A percentile compares a stretch with the other conserved stretches of the same genome.
phyloP scores from a whole-genome alignment of 73 alveolate genomes.

The Uronychia setigera region DNA sequence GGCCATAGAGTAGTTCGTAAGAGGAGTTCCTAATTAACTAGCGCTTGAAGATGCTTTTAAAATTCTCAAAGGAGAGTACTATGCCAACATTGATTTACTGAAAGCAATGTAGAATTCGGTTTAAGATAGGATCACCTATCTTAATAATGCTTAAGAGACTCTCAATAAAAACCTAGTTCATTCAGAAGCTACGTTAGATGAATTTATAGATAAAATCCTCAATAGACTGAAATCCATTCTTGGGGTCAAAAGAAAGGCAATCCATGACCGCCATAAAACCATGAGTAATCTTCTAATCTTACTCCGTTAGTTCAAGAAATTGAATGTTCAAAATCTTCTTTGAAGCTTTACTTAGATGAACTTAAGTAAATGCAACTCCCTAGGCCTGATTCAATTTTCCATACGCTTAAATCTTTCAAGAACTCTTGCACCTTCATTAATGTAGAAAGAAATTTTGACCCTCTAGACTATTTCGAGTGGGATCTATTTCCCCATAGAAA shows the following conservation, averaged over 20 bases:
- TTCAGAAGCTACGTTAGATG: slow-evolving; percentile 23
- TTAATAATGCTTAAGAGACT: neutral
- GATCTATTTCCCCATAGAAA: slow-evolving; percentile 40
- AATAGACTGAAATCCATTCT: slow-evolving; percentile 9
- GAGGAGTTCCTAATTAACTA: too few species aligned
- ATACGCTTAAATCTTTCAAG: slow-evolving; percentile 37
- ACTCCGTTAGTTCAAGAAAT: neutral
- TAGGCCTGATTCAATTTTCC: slow-evolving; percentile 9
- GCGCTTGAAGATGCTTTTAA: slow-evolving; percentile 50
- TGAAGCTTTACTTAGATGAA: slow-evolving; percentile 25
- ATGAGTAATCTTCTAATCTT: slow-evolving; percentile 4
- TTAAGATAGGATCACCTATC: slow-evolving; percentile 1
- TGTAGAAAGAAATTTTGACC: neutral
- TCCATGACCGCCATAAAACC: neutral
- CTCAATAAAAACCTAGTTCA: slow-evolving; percentile 11
- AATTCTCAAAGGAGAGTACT: slow-evolving; percentile 28
- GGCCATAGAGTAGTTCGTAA: slow-evolving; percentile 53
- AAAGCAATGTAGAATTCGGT: slow-evolving; percentile 17
- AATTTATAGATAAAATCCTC: slow-evolving; percentile 1
- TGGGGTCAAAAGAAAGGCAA: slow-evolving; percentile 27
- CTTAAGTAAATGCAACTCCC: slow-evolving; percentile 1
- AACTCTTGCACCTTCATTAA: slow-evolving; percentile 23
- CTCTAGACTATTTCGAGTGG: slow-evolving; percentile 31
- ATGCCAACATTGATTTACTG: slow-evolving; percentile 28
- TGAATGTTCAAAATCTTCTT: neutral